Conservation (phyloP, 2,329 filamentous ascomycete genomes). For the Dactylonectria estremocensis region DNA sequence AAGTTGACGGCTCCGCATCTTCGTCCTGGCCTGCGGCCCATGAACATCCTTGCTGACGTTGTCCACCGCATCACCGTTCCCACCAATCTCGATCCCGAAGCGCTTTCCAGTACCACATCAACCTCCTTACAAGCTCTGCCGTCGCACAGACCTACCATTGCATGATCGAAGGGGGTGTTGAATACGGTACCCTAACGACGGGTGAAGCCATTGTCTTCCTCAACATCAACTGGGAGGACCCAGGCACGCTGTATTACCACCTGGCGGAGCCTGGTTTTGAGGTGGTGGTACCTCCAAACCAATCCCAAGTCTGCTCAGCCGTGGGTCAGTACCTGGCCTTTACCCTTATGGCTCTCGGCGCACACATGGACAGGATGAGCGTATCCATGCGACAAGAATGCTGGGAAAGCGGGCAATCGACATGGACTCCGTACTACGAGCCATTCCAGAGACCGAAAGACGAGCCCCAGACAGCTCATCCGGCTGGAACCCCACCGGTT, state of each 20-base stretch:
- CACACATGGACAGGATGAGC: conserved; percentile 22
- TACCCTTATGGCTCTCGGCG: conserved; percentile 20
- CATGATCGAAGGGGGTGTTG: conserved; percentile 62
- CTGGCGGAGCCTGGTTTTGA: conserved; percentile 15
- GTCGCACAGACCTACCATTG: conserved; percentile 65
- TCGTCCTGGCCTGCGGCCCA: conserved; percentile 57
- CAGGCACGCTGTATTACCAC: conserved; percentile 19
- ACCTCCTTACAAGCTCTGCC: conserved; percentile 58
- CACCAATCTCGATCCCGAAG: conserved; percentile 46
- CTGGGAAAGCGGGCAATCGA: conserved; percentile 21
- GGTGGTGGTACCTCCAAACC: conserved; percentile 6
- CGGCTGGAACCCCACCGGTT: conserved; percentile 56
- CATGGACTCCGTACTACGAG: conserved; percentile 4
- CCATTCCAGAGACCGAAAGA: conserved; percentile 10
- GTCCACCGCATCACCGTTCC: conserved; percentile 47
- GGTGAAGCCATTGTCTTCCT: conserved; percentile 25
- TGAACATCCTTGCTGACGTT: conserved; percentile 59
- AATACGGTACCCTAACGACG: conserved; percentile 57
- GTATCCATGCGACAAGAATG: conserved; percentile 1
- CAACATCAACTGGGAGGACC: conserved; percentile 27
- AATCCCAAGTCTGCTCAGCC: conserved; percentile 7
- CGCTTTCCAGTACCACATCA: conserved; percentile 53
- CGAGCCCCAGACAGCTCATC: not conserved
- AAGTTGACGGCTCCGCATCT: conserved; percentile 62
- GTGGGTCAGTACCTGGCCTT: conserved; percentile 28